Percentiles rank a stretch among this genome's conserved stretches.
These are phyloP conservation scores for Amanita pseudoporphyria DNA, from an alignment of 768 basidiomycete genomes.

Conservation along the genomic window DNA sequence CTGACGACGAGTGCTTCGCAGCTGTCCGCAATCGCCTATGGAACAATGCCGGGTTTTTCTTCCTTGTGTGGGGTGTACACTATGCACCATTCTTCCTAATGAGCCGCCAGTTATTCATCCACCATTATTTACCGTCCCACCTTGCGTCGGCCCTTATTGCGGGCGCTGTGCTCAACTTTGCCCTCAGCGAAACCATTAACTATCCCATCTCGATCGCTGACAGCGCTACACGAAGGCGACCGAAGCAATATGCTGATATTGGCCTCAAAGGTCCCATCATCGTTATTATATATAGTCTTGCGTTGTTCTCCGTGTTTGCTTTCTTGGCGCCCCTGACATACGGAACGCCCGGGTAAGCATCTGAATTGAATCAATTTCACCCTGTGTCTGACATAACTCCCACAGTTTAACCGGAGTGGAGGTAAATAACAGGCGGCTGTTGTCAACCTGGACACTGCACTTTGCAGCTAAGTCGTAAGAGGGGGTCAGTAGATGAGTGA, in stretches of 20 bases:
- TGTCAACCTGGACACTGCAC: slow-evolving; percentile 92
- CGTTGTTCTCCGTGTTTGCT: slow-evolving; percentile 55
- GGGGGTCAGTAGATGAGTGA: slow-evolving; percentile 16
- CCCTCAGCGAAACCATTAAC: slow-evolving; percentile 85
- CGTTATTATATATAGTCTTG: slow-evolving; percentile 43
- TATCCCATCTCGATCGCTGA: slow-evolving; percentile 80
- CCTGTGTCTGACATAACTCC: slow-evolving; percentile 12
- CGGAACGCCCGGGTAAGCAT: slow-evolving; percentile 86
- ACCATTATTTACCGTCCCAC: slow-evolving; percentile 97
- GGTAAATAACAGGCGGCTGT: slow-evolving; percentile 75
- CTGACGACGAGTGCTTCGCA: slow-evolving; percentile 22
- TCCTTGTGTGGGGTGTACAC: slow-evolving; percentile 90
- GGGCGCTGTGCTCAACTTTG: slow-evolving; percentile 85
- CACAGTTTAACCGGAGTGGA: slow-evolving; percentile 71
- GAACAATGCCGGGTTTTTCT: slow-evolving; percentile 95
- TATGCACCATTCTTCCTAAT: slow-evolving; percentile 98
- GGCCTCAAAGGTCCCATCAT: slow-evolving; percentile 69
- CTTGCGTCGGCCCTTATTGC: slow-evolving; percentile 87
- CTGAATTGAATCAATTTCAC: not conserved
- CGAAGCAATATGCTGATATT: slow-evolving; percentile 57
- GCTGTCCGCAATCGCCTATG: slow-evolving; percentile 90
- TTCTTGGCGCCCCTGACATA: slow-evolving; percentile 90
- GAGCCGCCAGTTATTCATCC: slow-evolving; percentile 93
- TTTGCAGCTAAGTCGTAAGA: slow-evolving; percentile 56
- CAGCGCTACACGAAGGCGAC: slow-evolving; percentile 48